A percentile compares a stretch with the other conserved stretches of the same genome.
Conservation (phyloP, 164 flowering plant species). For the Vitis cinerea region DNA sequence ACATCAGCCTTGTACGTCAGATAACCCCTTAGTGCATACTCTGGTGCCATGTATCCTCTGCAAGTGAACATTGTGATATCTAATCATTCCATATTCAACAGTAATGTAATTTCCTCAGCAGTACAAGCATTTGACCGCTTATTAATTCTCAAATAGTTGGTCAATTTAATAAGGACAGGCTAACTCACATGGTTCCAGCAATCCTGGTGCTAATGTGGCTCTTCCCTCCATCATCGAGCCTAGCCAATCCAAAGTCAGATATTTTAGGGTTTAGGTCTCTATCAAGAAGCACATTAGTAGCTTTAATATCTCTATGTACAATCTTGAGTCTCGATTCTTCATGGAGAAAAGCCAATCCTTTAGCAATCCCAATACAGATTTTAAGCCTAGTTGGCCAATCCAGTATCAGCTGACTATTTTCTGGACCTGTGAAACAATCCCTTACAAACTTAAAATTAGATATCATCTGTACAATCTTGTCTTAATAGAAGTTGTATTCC, state of each 20-base stretch:
- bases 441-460: not conserved
- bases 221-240: slow-evolving; percentile 60
- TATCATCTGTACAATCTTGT: not conserved
- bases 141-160: not conserved
- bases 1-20: slow-evolving; percentile 57
- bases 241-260: slow-evolving; percentile 78
- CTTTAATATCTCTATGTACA: slow-evolving; percentile 74
- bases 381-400: slow-evolving; percentile 61
- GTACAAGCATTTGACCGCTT: no score
- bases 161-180: not conserved
- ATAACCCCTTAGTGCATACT: slow-evolving; percentile 47
- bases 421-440: slow-evolving; percentile 27
- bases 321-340: slow-evolving; percentile 68
- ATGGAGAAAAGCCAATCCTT: slow-evolving; percentile 63
- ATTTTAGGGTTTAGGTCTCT: slow-evolving; percentile 53
- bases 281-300: slow-evolving; percentile 62
- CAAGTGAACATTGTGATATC: slow-evolving; percentile 2
- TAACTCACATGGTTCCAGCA: slow-evolving; percentile 65
- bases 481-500: no score
- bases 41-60: slow-evolving; percentile 54
- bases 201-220: slow-evolving; percentile 66
- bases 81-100: no score
- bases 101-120: no score
- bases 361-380: slow-evolving; percentile 64
- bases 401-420: slow-evolving; percentile 30